Conservation (phyloP, 805 yeast genomes). For the Blastobotrys robertii region DNA sequence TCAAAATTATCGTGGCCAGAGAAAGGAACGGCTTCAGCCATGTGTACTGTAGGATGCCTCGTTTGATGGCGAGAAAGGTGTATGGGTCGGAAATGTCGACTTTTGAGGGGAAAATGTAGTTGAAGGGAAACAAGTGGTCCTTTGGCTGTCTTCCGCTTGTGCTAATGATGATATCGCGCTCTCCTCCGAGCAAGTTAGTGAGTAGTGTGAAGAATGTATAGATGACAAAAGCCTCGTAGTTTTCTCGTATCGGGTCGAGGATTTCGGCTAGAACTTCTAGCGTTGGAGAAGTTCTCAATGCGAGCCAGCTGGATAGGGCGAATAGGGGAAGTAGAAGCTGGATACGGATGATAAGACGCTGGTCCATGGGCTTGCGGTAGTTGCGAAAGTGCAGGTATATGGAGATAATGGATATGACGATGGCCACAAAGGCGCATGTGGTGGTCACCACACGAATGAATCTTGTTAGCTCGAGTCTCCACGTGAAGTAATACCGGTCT, state of each 20-base stretch:
- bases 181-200: slow-evolving; percentile 85
- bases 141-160: slow-evolving; percentile 67
- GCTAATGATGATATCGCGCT: slow-evolving; percentile 65
- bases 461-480: no score
- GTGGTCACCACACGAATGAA: neutral
- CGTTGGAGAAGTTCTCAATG: slow-evolving; percentile 36
- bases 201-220: slow-evolving; percentile 83
- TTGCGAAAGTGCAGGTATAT: slow-evolving; percentile 50
- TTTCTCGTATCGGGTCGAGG: slow-evolving; percentile 72
- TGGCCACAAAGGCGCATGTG: slow-evolving; percentile 24
- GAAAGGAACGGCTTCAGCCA: slow-evolving; percentile 89
- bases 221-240: slow-evolving; percentile 92
- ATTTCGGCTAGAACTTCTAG: slow-evolving; percentile 28
- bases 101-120: slow-evolving; percentile 36
- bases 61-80: slow-evolving; percentile 63
- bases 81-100: slow-evolving; percentile 82
- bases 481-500: no score
- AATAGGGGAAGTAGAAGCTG: slow-evolving; percentile 74
- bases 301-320: slow-evolving; percentile 57
- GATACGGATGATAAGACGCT: slow-evolving; percentile 74
- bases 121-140: slow-evolving; percentile 48
- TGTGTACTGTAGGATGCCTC: slow-evolving; percentile 86
- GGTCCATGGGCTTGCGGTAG: slow-evolving; percentile 84
- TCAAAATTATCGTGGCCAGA: slow-evolving; percentile 38
- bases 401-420: slow-evolving; percentile 35